phyloP scores from a whole-genome alignment of 805 yeast genomes.

The Lipomyces kockii region DNA sequence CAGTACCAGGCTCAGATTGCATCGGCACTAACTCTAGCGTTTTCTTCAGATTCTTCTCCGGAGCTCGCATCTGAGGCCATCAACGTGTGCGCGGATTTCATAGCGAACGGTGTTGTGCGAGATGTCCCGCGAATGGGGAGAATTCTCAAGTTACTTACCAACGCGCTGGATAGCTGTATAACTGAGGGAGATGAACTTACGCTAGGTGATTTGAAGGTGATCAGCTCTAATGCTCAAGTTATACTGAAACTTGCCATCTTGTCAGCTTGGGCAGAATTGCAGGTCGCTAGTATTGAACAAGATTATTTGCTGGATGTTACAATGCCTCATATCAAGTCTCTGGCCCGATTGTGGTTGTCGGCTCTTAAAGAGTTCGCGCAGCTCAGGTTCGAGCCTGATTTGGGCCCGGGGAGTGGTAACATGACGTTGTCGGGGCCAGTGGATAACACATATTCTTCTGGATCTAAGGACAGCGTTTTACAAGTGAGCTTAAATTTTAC shows the following conservation, averaged over 20 bases:
- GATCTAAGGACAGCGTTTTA: slow-evolving; percentile 38
- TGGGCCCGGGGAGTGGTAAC: slow-evolving; percentile 7
- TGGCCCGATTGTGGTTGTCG: slow-evolving; percentile 80
- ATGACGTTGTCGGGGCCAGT: slow-evolving; percentile 3
- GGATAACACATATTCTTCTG: slow-evolving; percentile 8
- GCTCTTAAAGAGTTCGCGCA: slow-evolving; percentile 75
- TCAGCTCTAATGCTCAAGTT: slow-evolving; percentile 46
- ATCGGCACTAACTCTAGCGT: slow-evolving; percentile 87
- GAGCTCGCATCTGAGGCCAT: slow-evolving; percentile 77
- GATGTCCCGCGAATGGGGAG: slow-evolving; percentile 55
- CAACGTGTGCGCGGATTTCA: slow-evolving; percentile 73
- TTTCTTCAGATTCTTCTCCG: slow-evolving; percentile 71
- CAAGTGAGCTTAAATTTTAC: slow-evolving; percentile 35
- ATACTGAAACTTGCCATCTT: slow-evolving; percentile 48
- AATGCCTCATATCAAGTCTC: slow-evolving; percentile 58
- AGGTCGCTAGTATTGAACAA: slow-evolving; percentile 39
- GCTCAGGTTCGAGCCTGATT: slow-evolving; percentile 58
- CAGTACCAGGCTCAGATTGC: slow-evolving; percentile 95
- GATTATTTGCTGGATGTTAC: slow-evolving; percentile 48
- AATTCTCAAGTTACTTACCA: slow-evolving; percentile 65
- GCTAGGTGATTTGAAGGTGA: slow-evolving; percentile 46
- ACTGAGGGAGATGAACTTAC: slow-evolving; percentile 37
- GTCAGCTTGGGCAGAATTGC: slow-evolving; percentile 51
- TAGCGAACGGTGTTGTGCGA: slow-evolving; percentile 63
- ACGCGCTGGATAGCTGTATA: slow-evolving; percentile 62